Evolutionary conservation across 352 stramenopile genomes (phyloP).

Genomic region (Elongisporangium senticosum): DNA sequence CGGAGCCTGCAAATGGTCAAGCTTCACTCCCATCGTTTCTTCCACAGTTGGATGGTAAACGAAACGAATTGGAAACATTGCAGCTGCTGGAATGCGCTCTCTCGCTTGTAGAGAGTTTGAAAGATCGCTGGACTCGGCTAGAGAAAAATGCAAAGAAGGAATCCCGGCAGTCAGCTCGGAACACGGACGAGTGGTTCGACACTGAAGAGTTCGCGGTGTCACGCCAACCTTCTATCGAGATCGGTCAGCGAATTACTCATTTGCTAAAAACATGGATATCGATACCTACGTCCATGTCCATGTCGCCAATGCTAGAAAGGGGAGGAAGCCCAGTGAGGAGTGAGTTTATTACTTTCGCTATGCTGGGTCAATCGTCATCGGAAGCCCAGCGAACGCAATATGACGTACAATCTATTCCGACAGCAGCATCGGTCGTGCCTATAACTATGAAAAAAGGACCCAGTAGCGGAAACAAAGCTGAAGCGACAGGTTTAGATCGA

Average conservation of each 20-base stretch:
- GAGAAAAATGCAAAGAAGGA: slow-evolving; percentile 43
- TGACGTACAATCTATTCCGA: slow-evolving; percentile 9
- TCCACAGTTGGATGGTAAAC: slow-evolving; percentile 31
- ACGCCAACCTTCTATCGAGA: slow-evolving; percentile 43
- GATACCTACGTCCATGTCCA: slow-evolving; percentile 10
- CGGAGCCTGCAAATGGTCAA: not conserved
- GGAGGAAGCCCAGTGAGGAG: not conserved
- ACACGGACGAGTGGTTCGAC: slow-evolving; percentile 33
- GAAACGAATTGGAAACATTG: slow-evolving; percentile 33
- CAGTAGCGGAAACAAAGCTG: slow-evolving; percentile 11
- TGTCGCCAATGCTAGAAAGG: slow-evolving; percentile 7
- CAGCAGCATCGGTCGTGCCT: slow-evolving; percentile 28
- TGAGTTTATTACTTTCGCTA: slow-evolving; percentile 18
- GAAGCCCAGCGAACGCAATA: not conserved
- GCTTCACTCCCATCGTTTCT: slow-evolving; percentile 25
- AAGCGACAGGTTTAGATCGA: slow-evolving; percentile 18
- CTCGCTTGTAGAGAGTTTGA: slow-evolving; percentile 43
- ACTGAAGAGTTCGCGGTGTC: slow-evolving; percentile 54
- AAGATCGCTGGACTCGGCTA: slow-evolving; percentile 57
- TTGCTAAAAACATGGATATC: slow-evolving; percentile 59
- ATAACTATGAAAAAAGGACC: slow-evolving; percentile 20
- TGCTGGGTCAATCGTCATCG: slow-evolving; percentile 6
- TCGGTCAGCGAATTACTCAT: slow-evolving; percentile 41
- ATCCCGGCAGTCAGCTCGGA: slow-evolving; percentile 10
- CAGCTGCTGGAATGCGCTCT: slow-evolving; percentile 57